Percentiles rank a stretch among this genome's conserved stretches.
These are phyloP conservation scores for Crotalaria pallida DNA, from an alignment of 306 rosid species.

Conservation along the genomic window DNA sequence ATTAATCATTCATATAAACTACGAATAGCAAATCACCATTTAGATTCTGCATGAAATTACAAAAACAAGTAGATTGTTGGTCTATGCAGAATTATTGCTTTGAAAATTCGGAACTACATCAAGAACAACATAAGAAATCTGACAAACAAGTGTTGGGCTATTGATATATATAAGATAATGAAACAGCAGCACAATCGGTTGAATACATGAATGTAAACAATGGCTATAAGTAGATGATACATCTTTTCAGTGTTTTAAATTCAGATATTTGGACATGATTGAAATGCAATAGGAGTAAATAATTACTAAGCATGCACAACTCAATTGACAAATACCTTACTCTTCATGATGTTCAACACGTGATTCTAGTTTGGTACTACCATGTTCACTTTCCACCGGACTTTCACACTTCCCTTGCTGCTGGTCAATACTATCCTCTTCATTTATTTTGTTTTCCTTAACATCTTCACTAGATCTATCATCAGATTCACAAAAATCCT, in stretches of 20 bases:
- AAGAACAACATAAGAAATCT: not conserved
- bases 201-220: not conserved
- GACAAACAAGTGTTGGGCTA: not conserved
- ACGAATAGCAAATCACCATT: not conserved
- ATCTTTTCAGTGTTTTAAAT: not conserved
- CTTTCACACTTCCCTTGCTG: conserved; percentile 6
- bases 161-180: not conserved
- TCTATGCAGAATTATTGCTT: not conserved
- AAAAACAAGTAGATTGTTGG: not conserved
- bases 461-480: conserved; percentile 13
- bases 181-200: not conserved
- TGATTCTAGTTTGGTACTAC: conserved; percentile 11
- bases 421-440: conserved; percentile 17
- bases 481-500: conserved; percentile 3
- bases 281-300: not conserved
- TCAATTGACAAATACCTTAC: not conserved
- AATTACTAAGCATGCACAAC: not conserved
- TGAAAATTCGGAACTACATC: not conserved
- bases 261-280: not conserved
- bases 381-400: conserved; percentile 15
- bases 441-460: conserved; percentile 18
- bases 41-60: not conserved
- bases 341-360: conserved; percentile 6
- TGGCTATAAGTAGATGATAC: not conserved
- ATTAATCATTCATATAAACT: not conserved